These are phyloP conservation scores for Martiniozyma asiatica DNA, from an alignment of 1,139 yeast species.

Conservation along the genomic window DNA sequence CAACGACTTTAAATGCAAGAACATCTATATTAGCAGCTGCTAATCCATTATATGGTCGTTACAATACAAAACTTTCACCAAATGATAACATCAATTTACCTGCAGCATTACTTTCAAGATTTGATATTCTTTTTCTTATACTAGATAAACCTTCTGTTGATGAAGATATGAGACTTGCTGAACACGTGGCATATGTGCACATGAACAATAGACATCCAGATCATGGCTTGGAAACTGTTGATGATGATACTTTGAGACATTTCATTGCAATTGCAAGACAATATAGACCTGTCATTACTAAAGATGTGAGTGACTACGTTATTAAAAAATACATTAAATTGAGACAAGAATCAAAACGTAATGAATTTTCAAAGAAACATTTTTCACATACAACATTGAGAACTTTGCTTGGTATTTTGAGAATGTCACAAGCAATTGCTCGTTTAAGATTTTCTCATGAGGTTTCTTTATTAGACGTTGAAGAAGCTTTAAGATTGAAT, in stretches of 20 bases:
- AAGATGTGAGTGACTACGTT: conserved; percentile 78
- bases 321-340: conserved; percentile 79
- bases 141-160: conserved; percentile 79
- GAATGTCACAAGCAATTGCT: conserved; percentile 92
- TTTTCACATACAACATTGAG: conserved; percentile 93
- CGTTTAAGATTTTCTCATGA: conserved; percentile 67
- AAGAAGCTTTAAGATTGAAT: conserved; percentile 82
- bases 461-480: conserved; percentile 76
- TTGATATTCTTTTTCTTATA: conserved; percentile 78
- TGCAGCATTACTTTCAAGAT: conserved; percentile 91
- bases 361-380: conserved; percentile 67
- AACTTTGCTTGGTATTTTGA: conserved; percentile 78
- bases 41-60: conserved; percentile 91
- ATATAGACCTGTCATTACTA: conserved; percentile 78
- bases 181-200: conserved; percentile 91
- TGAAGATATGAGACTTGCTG: conserved; percentile 75
- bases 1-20: conserved; percentile 92
- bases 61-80: conserved; percentile 82
- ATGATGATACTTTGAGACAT: conserved; percentile 72
- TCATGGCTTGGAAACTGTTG: conserved; percentile 58
- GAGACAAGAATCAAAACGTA: conserved; percentile 80
- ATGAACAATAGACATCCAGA: conserved; percentile 84
- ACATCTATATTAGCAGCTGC: conserved; percentile 96
- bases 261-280: conserved; percentile 80
- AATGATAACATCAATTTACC: conserved; percentile 93